Percentiles rank a stretch among this genome's conserved stretches.
Conservation (phyloP, 768 basidiomycete species). For the Mycena kentingensis region DNA sequence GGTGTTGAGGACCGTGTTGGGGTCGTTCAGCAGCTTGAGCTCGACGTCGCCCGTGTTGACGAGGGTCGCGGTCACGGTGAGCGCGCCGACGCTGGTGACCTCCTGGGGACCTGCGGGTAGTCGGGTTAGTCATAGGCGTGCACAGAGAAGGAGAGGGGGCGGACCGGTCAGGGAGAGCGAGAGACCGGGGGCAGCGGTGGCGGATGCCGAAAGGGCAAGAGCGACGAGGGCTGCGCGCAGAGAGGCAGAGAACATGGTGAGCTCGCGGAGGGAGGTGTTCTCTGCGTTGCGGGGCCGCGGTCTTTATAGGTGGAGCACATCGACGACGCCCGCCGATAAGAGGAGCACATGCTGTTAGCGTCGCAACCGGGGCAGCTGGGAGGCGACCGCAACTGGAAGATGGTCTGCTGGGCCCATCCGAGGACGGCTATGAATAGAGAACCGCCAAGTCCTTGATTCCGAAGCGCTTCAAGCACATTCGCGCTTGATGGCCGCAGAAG, state of each 20-base stretch:
- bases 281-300: too few species aligned
- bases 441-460: too few species aligned
- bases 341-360: too few species aligned
- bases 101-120: constrained; percentile 32
- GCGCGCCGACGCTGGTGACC: constrained; percentile 39
- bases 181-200: constrained; percentile 28
- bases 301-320: too few species aligned
- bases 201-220: constrained; percentile 12
- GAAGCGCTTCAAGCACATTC: too few species aligned
- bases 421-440: too few species aligned
- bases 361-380: too few species aligned
- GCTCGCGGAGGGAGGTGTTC: too few species aligned
- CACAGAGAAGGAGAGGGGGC: neutral
- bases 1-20: constrained; percentile 37
- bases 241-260: constrained; percentile 21
- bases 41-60: constrained; percentile 48
- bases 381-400: too few species aligned
- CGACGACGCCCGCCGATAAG: too few species aligned
- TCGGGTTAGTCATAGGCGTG: neutral
- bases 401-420: too few species aligned
- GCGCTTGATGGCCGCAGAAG: too few species aligned
- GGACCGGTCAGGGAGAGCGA: constrained; percentile 28
- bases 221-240: constrained; percentile 26
- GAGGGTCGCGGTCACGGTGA: constrained; percentile 41
- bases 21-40: constrained; percentile 46